These are phyloP conservation scores for Skeletonema grethae DNA, from an alignment of 108 stramenopile genomes.

Conservation along the genomic window DNA sequence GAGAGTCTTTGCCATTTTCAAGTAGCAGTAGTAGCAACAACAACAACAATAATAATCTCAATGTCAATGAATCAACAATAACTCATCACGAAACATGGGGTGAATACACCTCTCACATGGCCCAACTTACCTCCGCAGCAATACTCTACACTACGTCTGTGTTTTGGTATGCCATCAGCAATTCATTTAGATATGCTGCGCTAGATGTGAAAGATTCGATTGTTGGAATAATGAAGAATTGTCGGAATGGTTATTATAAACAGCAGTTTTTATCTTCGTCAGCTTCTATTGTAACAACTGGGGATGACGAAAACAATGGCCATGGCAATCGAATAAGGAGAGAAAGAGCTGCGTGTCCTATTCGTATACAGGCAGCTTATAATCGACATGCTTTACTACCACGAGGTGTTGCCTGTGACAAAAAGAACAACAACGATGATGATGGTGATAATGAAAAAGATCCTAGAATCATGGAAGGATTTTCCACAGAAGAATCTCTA, in stretches of 20 bases:
- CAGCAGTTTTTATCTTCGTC: not conserved
- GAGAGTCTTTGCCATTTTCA: not conserved
- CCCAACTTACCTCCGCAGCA: constrained; percentile 2
- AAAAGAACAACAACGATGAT: not conserved
- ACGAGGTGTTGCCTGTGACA: constrained; percentile 3
- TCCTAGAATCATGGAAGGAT: constrained; percentile 8
- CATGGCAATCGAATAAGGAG: not conserved
- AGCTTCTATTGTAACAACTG: not conserved
- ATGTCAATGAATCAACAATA: not conserved
- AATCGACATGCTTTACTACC: constrained; percentile 16
- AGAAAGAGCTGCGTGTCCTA: constrained; percentile 19
- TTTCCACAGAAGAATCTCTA: constrained; percentile 39
- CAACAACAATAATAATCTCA: not conserved
- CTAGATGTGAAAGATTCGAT: constrained; percentile 20
- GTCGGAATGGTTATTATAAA: not conserved
- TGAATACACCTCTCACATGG: constrained; percentile 26
- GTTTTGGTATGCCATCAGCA: constrained; percentile 37
- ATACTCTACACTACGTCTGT: constrained; percentile 17
- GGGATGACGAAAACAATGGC: not conserved
- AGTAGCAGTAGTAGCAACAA: too few relatives aligned
- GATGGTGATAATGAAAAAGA: not conserved
- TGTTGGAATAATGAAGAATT: not conserved
- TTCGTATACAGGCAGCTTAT: constrained; percentile 29
- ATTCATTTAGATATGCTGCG: constrained; percentile 28
- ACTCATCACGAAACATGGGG: constrained; percentile 33